phyloP scores from a whole-genome alignment of 441 rosid genomes.

The Omphalea diandra region DNA sequence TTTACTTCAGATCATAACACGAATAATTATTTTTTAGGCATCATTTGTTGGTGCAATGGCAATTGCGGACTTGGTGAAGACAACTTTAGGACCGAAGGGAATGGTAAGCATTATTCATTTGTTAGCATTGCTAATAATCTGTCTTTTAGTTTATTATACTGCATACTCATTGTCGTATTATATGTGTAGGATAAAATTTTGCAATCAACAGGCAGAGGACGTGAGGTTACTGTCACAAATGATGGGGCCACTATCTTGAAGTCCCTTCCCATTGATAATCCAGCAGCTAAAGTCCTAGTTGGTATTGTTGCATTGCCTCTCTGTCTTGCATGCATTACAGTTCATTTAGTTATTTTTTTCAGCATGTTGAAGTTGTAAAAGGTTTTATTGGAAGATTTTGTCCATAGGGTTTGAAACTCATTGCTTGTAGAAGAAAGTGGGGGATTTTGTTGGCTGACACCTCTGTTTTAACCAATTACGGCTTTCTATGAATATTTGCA shows the following conservation, averaged over 20 bases:
- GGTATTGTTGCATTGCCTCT: slow-evolving; percentile 51
- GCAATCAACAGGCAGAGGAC: slow-evolving; percentile 94
- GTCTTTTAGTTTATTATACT: slow-evolving; percentile 7
- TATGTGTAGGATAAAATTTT: slow-evolving; percentile 80
- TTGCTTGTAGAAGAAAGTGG: not conserved
- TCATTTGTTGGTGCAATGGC: slow-evolving; percentile 97
- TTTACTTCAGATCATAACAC: not conserved
- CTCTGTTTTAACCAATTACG: not conserved
- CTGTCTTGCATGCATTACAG: no score
- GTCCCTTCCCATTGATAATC: slow-evolving; percentile 91
- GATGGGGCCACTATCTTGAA: slow-evolving; percentile 97
- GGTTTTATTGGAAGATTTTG: not conserved
- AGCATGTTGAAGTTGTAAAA: not conserved
- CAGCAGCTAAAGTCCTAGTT: slow-evolving; percentile 95
- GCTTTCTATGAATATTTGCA: not conserved
- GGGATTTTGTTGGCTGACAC: not conserved
- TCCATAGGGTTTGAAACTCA: not conserved
- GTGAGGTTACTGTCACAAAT: slow-evolving; percentile 78
- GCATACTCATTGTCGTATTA: slow-evolving; percentile 10
- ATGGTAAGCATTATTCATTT: slow-evolving; percentile 53
- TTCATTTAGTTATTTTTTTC: not conserved
- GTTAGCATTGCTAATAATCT: not conserved
- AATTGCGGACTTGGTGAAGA: slow-evolving; percentile 86
- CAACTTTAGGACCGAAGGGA: slow-evolving; percentile 96
- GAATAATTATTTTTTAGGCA: slow-evolving; percentile 42